phyloP scores from a whole-genome alignment of 371 early-diverging fungal species.

The Sporodiniella umbellata region DNA sequence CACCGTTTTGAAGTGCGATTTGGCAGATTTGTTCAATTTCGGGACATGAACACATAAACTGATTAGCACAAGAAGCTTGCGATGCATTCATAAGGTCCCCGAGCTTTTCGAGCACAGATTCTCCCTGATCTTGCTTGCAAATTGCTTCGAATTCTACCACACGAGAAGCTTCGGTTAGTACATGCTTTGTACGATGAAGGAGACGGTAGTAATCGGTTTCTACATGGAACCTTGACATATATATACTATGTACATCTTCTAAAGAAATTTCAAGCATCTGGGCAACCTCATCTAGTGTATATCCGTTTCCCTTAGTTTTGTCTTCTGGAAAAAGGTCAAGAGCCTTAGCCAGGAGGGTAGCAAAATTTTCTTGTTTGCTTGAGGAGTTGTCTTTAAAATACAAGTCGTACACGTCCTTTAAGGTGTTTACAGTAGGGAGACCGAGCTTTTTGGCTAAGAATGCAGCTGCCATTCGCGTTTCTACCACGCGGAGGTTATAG shows the following conservation, averaged over 20 bases:
- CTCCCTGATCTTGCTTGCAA: slow-evolving; percentile 48
- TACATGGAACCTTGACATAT: slow-evolving; percentile 66
- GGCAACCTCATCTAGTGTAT: slow-evolving; percentile 65
- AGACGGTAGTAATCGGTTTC: slow-evolving; percentile 74
- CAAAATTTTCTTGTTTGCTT: slow-evolving; percentile 39
- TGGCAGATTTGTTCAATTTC: slow-evolving; percentile 82
- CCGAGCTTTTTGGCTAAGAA: slow-evolving; percentile 60
- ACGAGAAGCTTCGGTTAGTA: slow-evolving; percentile 78
- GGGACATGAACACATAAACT: slow-evolving; percentile 86
- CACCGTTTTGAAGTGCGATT: slow-evolving; percentile 71
- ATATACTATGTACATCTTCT: slow-evolving; percentile 54
- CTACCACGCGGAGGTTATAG: slow-evolving; percentile 95
- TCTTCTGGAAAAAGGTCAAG: slow-evolving; percentile 21
- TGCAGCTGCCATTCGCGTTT: slow-evolving; percentile 81
- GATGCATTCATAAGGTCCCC: slow-evolving; percentile 90
- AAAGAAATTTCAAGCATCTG: slow-evolving; percentile 50
- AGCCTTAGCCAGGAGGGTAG: slow-evolving; percentile 21
- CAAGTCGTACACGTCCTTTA: slow-evolving; percentile 67
- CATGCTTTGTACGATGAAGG: slow-evolving; percentile 80
- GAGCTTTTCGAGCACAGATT: slow-evolving; percentile 39
- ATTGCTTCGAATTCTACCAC: slow-evolving; percentile 76
- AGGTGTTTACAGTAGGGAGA: slow-evolving; percentile 38
- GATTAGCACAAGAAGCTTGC: slow-evolving; percentile 76
- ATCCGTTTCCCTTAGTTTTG: slow-evolving; percentile 45
- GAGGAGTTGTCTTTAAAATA: slow-evolving; percentile 41